Evolutionary conservation across 352 stramenopile species (phyloP).

Genomic region (Phytophthora aleatoria): DNA sequence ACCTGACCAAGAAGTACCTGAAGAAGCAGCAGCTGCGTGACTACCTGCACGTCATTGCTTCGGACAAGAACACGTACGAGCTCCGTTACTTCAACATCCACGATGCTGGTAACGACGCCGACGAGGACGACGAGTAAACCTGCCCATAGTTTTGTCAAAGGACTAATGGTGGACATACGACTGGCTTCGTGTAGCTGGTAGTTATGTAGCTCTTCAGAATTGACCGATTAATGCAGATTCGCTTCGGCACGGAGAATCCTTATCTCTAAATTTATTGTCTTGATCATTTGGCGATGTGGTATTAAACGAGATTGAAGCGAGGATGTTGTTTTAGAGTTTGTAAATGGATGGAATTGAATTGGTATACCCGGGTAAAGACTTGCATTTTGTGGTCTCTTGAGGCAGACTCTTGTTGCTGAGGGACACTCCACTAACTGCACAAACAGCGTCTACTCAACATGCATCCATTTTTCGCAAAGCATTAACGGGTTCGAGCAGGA

Average conservation of each 20-base stretch:
- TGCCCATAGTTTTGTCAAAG: slow-evolving; percentile 5
- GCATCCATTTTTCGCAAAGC: slow-evolving; percentile 32
- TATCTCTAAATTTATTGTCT: not conserved
- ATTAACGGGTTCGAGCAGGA: slow-evolving; percentile 19
- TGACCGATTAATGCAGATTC: slow-evolving; percentile 38
- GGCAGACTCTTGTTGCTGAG: slow-evolving; percentile 18
- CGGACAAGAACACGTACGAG: slow-evolving; percentile 99
- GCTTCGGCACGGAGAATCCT: slow-evolving; percentile 36
- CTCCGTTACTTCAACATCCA: slow-evolving; percentile 99
- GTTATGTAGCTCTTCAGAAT: slow-evolving; percentile 24
- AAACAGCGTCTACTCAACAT: slow-evolving; percentile 43
- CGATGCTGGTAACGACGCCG: slow-evolving; percentile 90
- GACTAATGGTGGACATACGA: not conserved
- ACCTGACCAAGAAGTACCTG: slow-evolving; percentile 99
- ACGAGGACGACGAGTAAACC: slow-evolving; percentile 89
- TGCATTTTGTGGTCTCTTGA: slow-evolving; percentile 27
- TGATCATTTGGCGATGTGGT: too few species aligned
- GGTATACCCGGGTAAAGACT: slow-evolving; percentile 9
- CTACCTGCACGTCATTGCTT: slow-evolving; percentile 99
- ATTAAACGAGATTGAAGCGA: not conserved
- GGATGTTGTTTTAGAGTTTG: not conserved
- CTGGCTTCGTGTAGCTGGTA: not conserved
- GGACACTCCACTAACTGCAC: slow-evolving; percentile 26
- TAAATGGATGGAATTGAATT: not conserved
- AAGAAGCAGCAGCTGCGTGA: slow-evolving; percentile 99